Conservation (phyloP, 1,284 basidiomycete species). For the Takashimella koratensis region DNA sequence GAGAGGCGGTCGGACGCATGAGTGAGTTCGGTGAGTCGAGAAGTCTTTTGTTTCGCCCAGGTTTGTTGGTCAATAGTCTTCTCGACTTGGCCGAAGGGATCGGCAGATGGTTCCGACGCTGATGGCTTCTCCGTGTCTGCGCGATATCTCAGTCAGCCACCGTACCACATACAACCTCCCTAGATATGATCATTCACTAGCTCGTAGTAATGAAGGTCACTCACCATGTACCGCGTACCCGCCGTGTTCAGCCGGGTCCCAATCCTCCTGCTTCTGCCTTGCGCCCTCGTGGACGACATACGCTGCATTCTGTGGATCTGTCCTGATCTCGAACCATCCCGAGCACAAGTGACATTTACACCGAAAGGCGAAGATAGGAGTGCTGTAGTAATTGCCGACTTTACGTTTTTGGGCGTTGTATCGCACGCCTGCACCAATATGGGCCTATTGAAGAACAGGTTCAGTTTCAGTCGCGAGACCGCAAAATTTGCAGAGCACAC, state of each 20-base stretch:
- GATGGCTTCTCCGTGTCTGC: slow-evolving; percentile 65
- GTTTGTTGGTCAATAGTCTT: slow-evolving; percentile 75
- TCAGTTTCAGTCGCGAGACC: background rate
- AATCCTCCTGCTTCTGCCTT: slow-evolving; percentile 84
- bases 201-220: no score
- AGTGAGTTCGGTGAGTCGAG: slow-evolving; percentile 73
- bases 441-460: slow-evolving; percentile 53
- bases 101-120: slow-evolving; percentile 55
- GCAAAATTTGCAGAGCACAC: background rate
- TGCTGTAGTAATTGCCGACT: slow-evolving; percentile 90
- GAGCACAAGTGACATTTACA: slow-evolving; percentile 96
- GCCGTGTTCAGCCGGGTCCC: slow-evolving; percentile 93
- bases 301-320: slow-evolving; percentile 92
- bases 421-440: slow-evolving; percentile 94
- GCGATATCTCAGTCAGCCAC: no score
- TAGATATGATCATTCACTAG: no score
- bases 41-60: slow-evolving; percentile 65
- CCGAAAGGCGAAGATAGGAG: slow-evolving; percentile 87
- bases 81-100: slow-evolving; percentile 83
- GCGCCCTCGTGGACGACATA: slow-evolving; percentile 92
- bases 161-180: no score
- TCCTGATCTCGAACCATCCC: slow-evolving; percentile 93
- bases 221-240: slow-evolving; percentile 82
- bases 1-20: slow-evolving; percentile 67
- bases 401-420: slow-evolving; percentile 99